Conservation (phyloP, 2,329 filamentous ascomycete species). For the Botryosphaeria agaves region DNA sequence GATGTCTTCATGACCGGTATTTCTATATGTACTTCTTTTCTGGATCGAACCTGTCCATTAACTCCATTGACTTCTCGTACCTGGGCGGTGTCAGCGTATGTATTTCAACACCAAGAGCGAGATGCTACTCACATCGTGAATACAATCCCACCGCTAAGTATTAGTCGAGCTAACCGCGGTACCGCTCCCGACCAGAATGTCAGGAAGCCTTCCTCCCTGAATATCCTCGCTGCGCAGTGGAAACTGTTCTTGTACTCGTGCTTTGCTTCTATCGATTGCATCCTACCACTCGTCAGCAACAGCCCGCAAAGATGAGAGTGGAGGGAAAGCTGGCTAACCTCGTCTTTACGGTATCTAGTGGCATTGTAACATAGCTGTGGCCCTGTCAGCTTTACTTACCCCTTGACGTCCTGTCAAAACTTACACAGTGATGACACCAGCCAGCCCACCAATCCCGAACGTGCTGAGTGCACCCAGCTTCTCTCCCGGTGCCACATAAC, state of each 20-base stretch:
- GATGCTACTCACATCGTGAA: conserved; percentile 59
- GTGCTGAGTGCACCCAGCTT: conserved; percentile 79
- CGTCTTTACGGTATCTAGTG: conserved; percentile 89
- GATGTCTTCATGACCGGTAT: not conserved
- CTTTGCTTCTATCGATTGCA: conserved; percentile 88
- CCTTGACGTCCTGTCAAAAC: conserved; percentile 15
- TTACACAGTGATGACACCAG: conserved; percentile 80
- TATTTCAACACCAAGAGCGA: not conserved
- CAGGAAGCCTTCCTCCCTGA: conserved; percentile 72
- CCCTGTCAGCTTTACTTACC: not conserved
- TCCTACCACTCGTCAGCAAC: conserved; percentile 39
- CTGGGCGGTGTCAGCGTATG: conserved; percentile 7
- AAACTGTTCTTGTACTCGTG: conserved; percentile 74
- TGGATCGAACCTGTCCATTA: conserved; percentile 66
- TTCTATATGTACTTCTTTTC: conserved; percentile 60
- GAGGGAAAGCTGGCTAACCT: conserved; percentile 19
- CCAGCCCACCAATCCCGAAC: conserved; percentile 77
- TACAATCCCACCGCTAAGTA: conserved; percentile 89
- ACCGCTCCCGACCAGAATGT: conserved; percentile 92
- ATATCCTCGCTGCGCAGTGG: conserved; percentile 65
- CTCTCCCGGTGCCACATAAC: conserved; percentile 85
- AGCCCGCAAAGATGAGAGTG: no score
- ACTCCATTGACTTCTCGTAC: conserved; percentile 93
- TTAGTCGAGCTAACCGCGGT: conserved; percentile 65
- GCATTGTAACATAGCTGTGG: conserved; percentile 34